Evolutionary conservation across 2,329 filamentous ascomycete species (phyloP).

Genomic region (Geosmithia morbida): DNA sequence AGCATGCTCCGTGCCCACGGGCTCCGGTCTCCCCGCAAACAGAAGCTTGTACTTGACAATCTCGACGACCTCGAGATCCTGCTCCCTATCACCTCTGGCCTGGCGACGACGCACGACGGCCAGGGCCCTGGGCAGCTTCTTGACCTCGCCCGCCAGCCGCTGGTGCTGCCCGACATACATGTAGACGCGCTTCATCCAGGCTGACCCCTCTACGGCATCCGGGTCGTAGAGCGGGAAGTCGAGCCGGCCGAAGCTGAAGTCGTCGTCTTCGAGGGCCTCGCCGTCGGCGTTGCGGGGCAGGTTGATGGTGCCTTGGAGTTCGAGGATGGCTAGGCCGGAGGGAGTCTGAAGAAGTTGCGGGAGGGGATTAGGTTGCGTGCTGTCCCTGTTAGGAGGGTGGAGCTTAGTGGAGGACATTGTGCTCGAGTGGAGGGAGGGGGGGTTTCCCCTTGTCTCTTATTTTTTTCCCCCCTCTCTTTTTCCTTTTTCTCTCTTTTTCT

Average conservation of each 20-base stretch:
- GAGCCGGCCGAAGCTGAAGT: constrained; percentile 48
- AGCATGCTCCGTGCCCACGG: constrained; percentile 42
- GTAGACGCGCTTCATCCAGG: constrained; percentile 85
- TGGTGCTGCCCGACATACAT: constrained; percentile 84
- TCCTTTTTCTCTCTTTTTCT: too few species aligned
- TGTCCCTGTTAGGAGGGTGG: constrained; percentile 18
- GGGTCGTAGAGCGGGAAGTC: constrained; percentile 61
- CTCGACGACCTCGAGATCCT: constrained; percentile 63
- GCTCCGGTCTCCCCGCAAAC: constrained; percentile 75
- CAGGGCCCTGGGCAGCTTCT: constrained; percentile 66
- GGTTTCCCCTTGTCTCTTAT: too few species aligned
- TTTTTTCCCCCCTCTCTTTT: neutral
- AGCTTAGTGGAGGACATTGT: constrained; percentile 22
- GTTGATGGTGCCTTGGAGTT: constrained; percentile 86
- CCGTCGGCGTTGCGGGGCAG: constrained; percentile 34
- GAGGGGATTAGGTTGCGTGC: constrained; percentile 38
- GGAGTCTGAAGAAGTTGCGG: constrained; percentile 80
- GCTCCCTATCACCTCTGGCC: neutral
- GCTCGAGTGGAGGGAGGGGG: too few species aligned
- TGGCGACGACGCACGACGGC: constrained; percentile 53
- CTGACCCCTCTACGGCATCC: constrained; percentile 27
- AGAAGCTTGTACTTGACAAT: constrained; percentile 77
- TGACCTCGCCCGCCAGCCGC: constrained; percentile 77
- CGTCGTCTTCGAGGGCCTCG: constrained; percentile 6
- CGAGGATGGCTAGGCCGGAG: constrained; percentile 74